phyloP scores from a whole-genome alignment of 345 rosid species.

The Leavenworthia alabamica region DNA sequence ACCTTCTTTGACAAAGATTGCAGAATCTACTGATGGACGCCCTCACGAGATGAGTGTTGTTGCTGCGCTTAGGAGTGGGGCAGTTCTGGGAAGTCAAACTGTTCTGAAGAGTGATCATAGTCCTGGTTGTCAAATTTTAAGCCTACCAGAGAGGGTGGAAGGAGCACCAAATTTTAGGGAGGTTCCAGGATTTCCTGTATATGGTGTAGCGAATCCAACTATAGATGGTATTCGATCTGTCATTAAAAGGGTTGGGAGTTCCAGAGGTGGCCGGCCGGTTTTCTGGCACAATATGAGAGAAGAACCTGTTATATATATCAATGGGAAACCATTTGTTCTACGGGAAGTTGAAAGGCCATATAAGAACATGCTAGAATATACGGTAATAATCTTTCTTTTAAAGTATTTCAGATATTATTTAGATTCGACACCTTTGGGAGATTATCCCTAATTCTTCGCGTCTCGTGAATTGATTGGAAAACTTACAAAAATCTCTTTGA shows the following conservation, averaged over 20 bases:
- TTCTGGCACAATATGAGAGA: slow-evolving; percentile 99
- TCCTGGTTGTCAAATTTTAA: slow-evolving; percentile 82
- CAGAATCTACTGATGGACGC: slow-evolving; percentile 76
- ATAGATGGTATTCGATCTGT: slow-evolving; percentile 84
- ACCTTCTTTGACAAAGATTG: slow-evolving; percentile 68
- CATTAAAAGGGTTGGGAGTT: slow-evolving; percentile 76
- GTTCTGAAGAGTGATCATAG: slow-evolving; percentile 97
- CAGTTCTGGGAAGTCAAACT: slow-evolving; percentile 93
- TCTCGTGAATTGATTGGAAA: slow-evolving; percentile 5
- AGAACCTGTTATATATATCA: slow-evolving; percentile 95
- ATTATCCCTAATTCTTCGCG: not conserved
- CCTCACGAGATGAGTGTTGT: slow-evolving; percentile 87
- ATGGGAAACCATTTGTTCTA: slow-evolving; percentile 94
- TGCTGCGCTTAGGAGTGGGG: slow-evolving; percentile 88
- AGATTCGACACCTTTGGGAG: not conserved
- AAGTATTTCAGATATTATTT: not conserved
- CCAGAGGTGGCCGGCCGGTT: slow-evolving; percentile 64
- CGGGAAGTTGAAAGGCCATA: slow-evolving; percentile 96
- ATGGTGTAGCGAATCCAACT: slow-evolving; percentile 99
- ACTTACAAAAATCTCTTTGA: slow-evolving; percentile 1
- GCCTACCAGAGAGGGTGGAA: slow-evolving; percentile 84
- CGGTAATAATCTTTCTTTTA: slow-evolving; percentile 42
- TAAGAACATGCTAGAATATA: slow-evolving; percentile 93
- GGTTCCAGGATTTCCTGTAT: slow-evolving; percentile 96
- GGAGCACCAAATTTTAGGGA: slow-evolving; percentile 98